phyloP scores from a whole-genome alignment of 106 monocot species.

The Chionographis japonica region DNA sequence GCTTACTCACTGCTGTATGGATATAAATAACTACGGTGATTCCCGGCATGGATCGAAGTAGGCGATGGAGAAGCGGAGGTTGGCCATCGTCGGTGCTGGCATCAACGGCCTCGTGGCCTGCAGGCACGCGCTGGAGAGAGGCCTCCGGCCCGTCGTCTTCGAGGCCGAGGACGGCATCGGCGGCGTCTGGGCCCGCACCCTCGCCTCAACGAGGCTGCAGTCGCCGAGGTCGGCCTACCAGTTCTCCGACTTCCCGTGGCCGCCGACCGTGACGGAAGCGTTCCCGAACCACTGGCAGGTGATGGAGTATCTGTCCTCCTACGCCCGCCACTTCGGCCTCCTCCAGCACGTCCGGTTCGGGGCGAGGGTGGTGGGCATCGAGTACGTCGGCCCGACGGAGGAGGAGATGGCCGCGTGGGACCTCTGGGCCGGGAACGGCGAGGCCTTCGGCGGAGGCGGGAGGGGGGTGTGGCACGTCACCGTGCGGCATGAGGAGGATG shows the following conservation, averaged over 20 bases:
- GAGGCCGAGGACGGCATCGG: conserved; percentile 28
- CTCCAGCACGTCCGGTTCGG: conserved; percentile 18
- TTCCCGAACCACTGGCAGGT: conserved; percentile 32
- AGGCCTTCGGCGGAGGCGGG: conserved; percentile 19
- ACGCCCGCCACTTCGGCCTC: conserved; percentile 32
- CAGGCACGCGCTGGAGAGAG: conserved; percentile 32
- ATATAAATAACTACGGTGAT: no score
- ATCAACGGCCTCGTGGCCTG: conserved; percentile 47
- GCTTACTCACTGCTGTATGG: no score
- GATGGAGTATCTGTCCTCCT: conserved; percentile 28
- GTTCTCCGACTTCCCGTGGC: conserved; percentile 64
- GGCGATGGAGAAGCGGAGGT: conserved; percentile 21
- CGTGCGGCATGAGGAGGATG: conserved; percentile 5
- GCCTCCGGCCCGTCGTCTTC: conserved; percentile 37
- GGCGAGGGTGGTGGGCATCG: conserved; percentile 25
- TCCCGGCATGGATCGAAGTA: no score
- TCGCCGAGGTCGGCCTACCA: conserved; percentile 19
- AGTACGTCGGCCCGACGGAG: conserved; percentile 28
- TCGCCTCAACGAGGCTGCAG: conserved; percentile 46
- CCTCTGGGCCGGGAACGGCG: conserved; percentile 34
- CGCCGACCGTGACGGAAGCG: conserved; percentile 10
- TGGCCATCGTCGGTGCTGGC: conserved; percentile 54
- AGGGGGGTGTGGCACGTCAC: conserved; percentile 32
- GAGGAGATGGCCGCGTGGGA: conserved; percentile 36
- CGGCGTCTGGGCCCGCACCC: conserved; percentile 43